phyloP scores from a whole-genome alignment of 192 early-diverging fungal species.

The Backusella psychrophila region DNA sequence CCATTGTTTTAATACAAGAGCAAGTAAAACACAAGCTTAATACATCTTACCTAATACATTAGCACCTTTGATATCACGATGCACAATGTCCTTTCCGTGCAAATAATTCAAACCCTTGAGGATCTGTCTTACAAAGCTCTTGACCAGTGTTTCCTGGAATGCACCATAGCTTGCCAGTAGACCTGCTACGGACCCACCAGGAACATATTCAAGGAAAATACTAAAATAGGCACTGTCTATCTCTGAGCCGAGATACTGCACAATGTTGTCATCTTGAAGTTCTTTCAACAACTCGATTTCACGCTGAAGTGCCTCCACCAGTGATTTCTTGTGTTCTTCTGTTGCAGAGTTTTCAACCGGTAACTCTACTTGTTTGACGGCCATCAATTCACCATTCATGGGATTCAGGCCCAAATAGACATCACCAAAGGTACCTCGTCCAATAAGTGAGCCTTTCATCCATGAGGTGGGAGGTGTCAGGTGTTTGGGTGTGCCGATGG shows the following conservation, averaged over 20 bases:
- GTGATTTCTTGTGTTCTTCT: slow-evolving; percentile 68
- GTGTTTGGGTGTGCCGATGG: not conserved
- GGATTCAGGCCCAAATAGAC: slow-evolving; percentile 92
- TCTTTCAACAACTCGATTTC: slow-evolving; percentile 91
- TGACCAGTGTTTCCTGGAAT: slow-evolving; percentile 81
- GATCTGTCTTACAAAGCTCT: slow-evolving; percentile 87
- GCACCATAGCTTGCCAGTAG: slow-evolving; percentile 84
- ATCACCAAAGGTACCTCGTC: slow-evolving; percentile 93
- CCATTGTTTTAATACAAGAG: not conserved
- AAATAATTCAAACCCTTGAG: slow-evolving; percentile 92
- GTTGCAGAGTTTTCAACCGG: slow-evolving; percentile 66
- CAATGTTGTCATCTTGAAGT: slow-evolving; percentile 94
- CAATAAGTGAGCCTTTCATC: slow-evolving; percentile 90
- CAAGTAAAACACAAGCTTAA: not conserved
- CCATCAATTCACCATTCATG: slow-evolving; percentile 89
- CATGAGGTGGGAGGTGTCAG: slow-evolving; percentile 46
- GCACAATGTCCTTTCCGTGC: slow-evolving; percentile 92
- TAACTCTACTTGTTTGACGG: slow-evolving; percentile 94
- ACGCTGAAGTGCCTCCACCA: slow-evolving; percentile 84
- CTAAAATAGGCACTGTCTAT: slow-evolving; percentile 72
- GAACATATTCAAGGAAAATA: slow-evolving; percentile 97
- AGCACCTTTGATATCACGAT: slow-evolving; percentile 98
- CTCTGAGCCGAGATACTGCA: slow-evolving; percentile 91
- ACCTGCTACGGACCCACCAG: slow-evolving; percentile 92
- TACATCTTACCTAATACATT: slow-evolving; percentile 68